phyloP scores from a whole-genome alignment of 169 alveolate species.

The Plasmodium malariae region DNA sequence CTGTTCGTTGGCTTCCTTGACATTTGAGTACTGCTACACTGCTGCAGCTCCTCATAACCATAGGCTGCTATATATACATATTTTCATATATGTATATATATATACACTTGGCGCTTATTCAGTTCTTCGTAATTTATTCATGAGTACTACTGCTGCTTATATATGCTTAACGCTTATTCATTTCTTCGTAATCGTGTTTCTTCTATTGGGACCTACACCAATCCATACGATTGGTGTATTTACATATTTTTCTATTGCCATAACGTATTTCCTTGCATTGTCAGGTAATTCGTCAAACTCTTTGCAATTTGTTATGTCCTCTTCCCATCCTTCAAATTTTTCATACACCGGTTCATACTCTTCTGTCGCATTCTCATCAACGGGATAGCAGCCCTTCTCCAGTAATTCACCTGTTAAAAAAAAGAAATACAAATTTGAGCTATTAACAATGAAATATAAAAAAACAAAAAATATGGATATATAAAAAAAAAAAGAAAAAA shows the following conservation, averaged over 20 bases:
- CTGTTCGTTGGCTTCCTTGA: too few species aligned
- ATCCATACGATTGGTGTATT: constrained; percentile 93
- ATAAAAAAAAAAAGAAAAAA: neutral
- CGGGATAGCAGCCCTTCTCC: constrained; percentile 89
- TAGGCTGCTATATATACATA: too few species aligned
- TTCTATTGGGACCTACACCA: constrained; percentile 92
- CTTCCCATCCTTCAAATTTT: constrained; percentile 92
- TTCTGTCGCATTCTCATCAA: constrained; percentile 86
- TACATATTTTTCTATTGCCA: constrained; percentile 86
- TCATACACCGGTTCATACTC: constrained; percentile 91
- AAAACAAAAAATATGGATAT: neutral
- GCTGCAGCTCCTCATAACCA: too few species aligned
- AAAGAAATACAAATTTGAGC: neutral
- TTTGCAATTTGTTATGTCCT: constrained; percentile 86
- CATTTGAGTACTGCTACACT: too few species aligned
- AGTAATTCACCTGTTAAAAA: constrained; percentile 75
- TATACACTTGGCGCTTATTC: too few species aligned
- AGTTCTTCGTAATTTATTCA: too few species aligned
- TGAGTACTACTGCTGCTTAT: neutral
- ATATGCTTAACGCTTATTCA: neutral
- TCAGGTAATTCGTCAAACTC: constrained; percentile 90
- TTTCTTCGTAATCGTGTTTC: constrained; percentile 80
- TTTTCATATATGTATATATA: too few species aligned
- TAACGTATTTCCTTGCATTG: constrained; percentile 89
- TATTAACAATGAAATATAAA: constrained; percentile 2